Conservation (phyloP, 495 filamentous ascomycete species). For the Neurospora hispaniola region DNA sequence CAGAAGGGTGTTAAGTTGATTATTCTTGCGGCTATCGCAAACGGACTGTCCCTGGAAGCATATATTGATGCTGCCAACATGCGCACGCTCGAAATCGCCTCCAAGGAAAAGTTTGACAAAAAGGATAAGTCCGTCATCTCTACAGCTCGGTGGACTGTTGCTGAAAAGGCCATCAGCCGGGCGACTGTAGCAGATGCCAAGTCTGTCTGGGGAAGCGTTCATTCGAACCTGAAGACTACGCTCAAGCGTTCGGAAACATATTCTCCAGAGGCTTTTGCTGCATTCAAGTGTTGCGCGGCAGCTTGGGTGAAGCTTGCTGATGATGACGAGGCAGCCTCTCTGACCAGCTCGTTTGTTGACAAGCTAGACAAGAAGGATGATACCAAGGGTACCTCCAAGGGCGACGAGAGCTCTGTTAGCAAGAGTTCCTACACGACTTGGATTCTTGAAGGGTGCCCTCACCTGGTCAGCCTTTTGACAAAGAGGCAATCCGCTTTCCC, state of each 20-base stretch:
- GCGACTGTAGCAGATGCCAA: conserved; percentile 22
- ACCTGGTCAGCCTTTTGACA: background rate
- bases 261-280: conserved; percentile 25
- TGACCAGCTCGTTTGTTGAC: conserved; percentile 24
- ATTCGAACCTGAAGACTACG: conserved; percentile 20
- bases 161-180: conserved; percentile 24
- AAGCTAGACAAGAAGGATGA: conserved; percentile 17
- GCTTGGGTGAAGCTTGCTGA: conserved; percentile 25
- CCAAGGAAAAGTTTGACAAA: conserved; percentile 8
- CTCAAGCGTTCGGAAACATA: conserved; percentile 21
- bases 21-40: conserved; percentile 38
- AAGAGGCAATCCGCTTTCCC: background rate
- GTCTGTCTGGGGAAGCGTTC: conserved; percentile 26
- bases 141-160: conserved; percentile 29
- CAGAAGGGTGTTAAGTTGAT: conserved; percentile 6
- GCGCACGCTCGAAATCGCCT: conserved; percentile 12
- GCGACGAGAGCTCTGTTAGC: background rate
- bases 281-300: conserved; percentile 30
- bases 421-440: conserved; percentile 13
- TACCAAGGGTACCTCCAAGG: conserved; percentile 7
- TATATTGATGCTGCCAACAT: conserved; percentile 27
- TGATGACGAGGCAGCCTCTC: conserved; percentile 21
- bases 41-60: conserved; percentile 33
- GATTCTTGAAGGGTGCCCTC: conserved; percentile 10
- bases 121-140: conserved; percentile 14